Base-by-base conservation (phyloP, 176 grass and related monocot species). In the Musa itinerans region DNA sequence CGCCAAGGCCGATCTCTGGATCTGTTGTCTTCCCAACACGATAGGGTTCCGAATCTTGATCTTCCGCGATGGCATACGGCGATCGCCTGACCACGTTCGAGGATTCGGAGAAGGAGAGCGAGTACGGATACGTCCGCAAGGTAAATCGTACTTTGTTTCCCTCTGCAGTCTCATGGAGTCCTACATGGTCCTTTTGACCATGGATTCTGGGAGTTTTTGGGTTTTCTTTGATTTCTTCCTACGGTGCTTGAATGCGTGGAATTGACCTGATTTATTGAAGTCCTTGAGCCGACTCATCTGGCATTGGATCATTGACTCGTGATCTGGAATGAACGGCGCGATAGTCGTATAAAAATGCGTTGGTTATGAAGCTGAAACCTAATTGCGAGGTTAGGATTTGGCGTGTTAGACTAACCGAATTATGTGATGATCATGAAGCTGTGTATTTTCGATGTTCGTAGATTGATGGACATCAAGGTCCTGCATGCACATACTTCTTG, bases 81-180 rank as follows among this genome's bases (percentile, higher is more conserved):
- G 87, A 89, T 53, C 92, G 92, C 68, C 13, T 96, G 58, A 89
- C 92, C 2, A 96, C 92, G 65, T 96, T 96, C 64, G 89, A 96
- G 89, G 92, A 96, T 74, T 48, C 78, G 12, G 92, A 96, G 92
- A 82, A 91, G 82, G 92, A 96, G 85, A 96, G 87, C 86, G 92
- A 92, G 92, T 96, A 87, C 69, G 89, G 92, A 52, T 96, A 96
- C 75, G 86, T 92, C 74, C 92, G 92, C 59, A 96, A 96, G 92
- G 92, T 96, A 19, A 29, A 74, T 74, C 34, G 10, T 55, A 6
- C 34, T 43, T 43, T 1, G 11, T 43, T 17, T 29, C 25, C 2
- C 43, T 0, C 1, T 20, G 52, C 34, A 11, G 23, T 11, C 20
- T 53, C 43, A 71, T 68, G n/a, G 2, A 23, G 53, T 78, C 64